Conservation (phyloP, 2,329 filamentous ascomycete species). For the Ceratocystis destructans region DNA sequence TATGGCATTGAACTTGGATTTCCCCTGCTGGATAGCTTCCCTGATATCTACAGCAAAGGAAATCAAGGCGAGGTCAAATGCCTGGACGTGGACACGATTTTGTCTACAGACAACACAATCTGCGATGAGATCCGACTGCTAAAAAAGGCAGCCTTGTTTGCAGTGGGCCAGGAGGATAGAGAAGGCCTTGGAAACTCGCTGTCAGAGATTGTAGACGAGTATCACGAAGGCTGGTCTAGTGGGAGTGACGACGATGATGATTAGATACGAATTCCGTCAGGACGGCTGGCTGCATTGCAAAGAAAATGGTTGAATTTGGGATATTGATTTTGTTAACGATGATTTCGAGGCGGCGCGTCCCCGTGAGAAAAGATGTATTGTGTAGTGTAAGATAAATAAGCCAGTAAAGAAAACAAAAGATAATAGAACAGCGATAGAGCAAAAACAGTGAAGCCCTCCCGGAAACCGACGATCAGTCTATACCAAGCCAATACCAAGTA, state of each 20-base stretch:
- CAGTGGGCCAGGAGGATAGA: conserved; percentile 61
- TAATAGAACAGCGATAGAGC: background rate
- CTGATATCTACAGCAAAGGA: conserved; percentile 48
- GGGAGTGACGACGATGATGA: conserved; percentile 60
- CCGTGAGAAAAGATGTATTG: conserved; percentile 6
- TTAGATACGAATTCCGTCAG: conserved; percentile 19
- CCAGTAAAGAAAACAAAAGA: background rate
- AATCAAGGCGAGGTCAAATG: conserved; percentile 12
- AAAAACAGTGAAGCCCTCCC: background rate
- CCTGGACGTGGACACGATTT: conserved; percentile 40
- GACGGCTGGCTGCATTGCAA: background rate
- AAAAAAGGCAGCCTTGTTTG: conserved; percentile 48
- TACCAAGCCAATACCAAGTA: background rate
- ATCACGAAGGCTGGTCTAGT: conserved; percentile 76
- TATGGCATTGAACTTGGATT: conserved; percentile 48
- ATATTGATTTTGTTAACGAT: background rate
- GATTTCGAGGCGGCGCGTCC: conserved; percentile 2
- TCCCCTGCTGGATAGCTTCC: conserved; percentile 73
- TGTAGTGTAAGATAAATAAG: conserved; percentile 9
- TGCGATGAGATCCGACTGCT: conserved; percentile 52
- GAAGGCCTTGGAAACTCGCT: conserved; percentile 73
- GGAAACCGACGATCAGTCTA: background rate
- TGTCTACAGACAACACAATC: conserved; percentile 66
- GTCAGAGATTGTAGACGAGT: conserved; percentile 71
- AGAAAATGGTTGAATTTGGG: background rate